Base-by-base conservation (phyloP, 2,329 filamentous ascomycete species). In the Verruconis gallopava region DNA sequence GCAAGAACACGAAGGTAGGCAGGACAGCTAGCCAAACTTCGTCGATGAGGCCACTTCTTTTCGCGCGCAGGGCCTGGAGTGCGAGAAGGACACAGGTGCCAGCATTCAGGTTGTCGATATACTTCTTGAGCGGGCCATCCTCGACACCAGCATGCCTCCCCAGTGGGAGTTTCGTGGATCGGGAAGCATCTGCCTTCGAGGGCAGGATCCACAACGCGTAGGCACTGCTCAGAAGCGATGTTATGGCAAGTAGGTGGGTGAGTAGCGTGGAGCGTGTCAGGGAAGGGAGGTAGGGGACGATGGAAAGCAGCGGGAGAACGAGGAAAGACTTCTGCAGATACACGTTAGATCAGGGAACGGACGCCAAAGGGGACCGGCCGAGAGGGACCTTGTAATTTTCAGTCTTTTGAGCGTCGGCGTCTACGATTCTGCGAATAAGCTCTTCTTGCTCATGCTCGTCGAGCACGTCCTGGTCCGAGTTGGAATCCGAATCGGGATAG, bases 401-500 rank as follows among this genome's bases (percentile, higher is more conserved):
- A 13, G 52, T 62, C n/a, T 51, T 54, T 12, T 44, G 44, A 4
- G 49, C 51, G 44, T 83, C 80, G 52, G 76, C 62, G 25, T 58
- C 53, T 25, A 67, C 56, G 21, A 84, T 72, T 34, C 55, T 52
- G 13, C 54, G 51, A 51, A 85, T 84, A 6, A 82, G 65, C 38
- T 61, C 55, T 52, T 82, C 78, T 64, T 56, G 57, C 36, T 61
- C 57, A 59, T 88, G 72, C 61, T 88, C 82, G 56, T 91, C 85
- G 46, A 91, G 66, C 43, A 77, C 73, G 49, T 77, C 71, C 11
- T 73, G 70, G 21, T 40, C 35, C 2, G 42, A 36, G 25, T 72
- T 67, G 47, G 69, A 66, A 37, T 70, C 68, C 52, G 81, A 76
- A 44, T 66, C 61, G 3, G 81, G 81, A 62, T 89, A 91, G 46